Evolutionary conservation across 768 basidiomycete species (phyloP).

Genomic region (Lactarius psammicola): DNA sequence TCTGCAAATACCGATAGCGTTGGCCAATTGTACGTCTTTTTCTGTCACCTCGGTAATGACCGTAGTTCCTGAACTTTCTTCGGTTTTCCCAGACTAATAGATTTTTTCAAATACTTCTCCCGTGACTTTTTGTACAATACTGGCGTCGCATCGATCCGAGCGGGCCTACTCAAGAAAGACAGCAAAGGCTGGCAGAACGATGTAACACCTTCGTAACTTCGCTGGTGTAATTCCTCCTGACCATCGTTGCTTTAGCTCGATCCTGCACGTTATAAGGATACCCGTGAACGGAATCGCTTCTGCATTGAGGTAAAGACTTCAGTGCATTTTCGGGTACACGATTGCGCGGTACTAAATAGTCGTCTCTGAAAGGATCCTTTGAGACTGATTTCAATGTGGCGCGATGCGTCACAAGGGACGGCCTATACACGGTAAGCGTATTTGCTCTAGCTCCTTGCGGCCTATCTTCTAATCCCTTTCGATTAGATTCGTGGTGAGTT

Average conservation of each 20-base stretch:
- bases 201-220: slow-evolving; percentile 7
- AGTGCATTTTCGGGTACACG: neutral
- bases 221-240: neutral
- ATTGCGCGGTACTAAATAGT: slow-evolving; percentile 1
- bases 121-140: slow-evolving; percentile 91
- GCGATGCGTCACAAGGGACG: slow-evolving; percentile 94
- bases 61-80: slow-evolving; percentile 15
- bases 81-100: slow-evolving; percentile 69
- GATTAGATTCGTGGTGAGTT: slow-evolving; percentile 94
- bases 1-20: slow-evolving; percentile 92
- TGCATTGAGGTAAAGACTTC: slow-evolving; percentile 78
- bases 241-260: slow-evolving; percentile 25
- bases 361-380: slow-evolving; percentile 71
- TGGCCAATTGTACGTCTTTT: slow-evolving; percentile 74
- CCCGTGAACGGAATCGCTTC: slow-evolving; percentile 87
- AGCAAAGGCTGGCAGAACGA: slow-evolving; percentile 94
- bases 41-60: slow-evolving; percentile 4
- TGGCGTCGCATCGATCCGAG: slow-evolving; percentile 87
- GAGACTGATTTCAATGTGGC: slow-evolving; percentile 96
- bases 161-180: slow-evolving; percentile 86
- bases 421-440: slow-evolving; percentile 79
- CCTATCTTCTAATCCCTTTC: slow-evolving; percentile 16
- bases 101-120: slow-evolving; percentile 96
- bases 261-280: slow-evolving; percentile 54
- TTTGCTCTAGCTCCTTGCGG: neutral